phyloP scores from a whole-genome alignment of 768 basidiomycete species.

The Tephrocybe sp. region DNA sequence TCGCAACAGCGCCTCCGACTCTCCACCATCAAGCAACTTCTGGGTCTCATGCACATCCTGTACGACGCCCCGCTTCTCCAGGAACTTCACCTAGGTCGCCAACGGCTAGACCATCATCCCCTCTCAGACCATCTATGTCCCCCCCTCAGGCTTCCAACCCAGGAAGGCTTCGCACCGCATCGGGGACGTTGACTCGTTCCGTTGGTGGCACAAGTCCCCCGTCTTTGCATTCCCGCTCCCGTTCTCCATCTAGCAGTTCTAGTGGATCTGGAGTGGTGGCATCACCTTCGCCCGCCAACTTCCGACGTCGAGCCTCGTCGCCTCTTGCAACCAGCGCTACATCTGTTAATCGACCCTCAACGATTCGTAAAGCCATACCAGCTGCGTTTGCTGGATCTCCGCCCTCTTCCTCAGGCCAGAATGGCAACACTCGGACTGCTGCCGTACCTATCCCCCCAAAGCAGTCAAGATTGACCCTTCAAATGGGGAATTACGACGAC shows the following conservation, averaged over 20 bases:
- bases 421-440: slow-evolving; percentile 18
- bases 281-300: slow-evolving; percentile 41
- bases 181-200: slow-evolving; percentile 39
- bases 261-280: slow-evolving; percentile 28
- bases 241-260: slow-evolving; percentile 37
- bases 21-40: slow-evolving; percentile 83
- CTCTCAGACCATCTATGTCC: slow-evolving; percentile 45
- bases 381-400: slow-evolving; percentile 37
- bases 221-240: slow-evolving; percentile 37
- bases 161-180: slow-evolving; percentile 27
- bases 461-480: slow-evolving; percentile 42
- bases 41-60: slow-evolving; percentile 53
- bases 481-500: slow-evolving; percentile 38
- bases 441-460: slow-evolving; percentile 35
- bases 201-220: slow-evolving; percentile 32
- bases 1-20: slow-evolving; percentile 77
- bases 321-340: slow-evolving; percentile 35
- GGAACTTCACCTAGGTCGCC: slow-evolving; percentile 34
- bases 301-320: slow-evolving; percentile 47
- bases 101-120: slow-evolving; percentile 42
- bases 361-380: slow-evolving; percentile 37
- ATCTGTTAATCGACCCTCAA: slow-evolving; percentile 29
- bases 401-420: slow-evolving; percentile 28
- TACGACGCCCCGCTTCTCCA: slow-evolving; percentile 42
- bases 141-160: slow-evolving; percentile 40